phyloP scores from a whole-genome alignment of 2,329 filamentous ascomycete genomes.

The Coniosporium tulheliwenetii region DNA sequence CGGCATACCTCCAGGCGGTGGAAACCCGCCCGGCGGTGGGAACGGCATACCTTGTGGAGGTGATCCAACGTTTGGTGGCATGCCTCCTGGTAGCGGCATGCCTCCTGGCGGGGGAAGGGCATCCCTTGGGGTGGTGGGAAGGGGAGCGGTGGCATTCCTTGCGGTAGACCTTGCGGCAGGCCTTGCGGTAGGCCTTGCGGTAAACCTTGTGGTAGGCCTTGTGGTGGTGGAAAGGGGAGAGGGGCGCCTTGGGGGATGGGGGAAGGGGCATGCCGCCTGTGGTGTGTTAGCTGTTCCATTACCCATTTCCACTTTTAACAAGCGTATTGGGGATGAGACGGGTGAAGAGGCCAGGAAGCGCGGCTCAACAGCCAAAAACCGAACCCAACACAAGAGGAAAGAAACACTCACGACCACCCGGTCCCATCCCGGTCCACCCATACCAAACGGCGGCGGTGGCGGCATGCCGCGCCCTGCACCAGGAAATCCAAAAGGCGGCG shows the following conservation, averaged over 20 bases:
- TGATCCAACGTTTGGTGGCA: constrained; percentile 9
- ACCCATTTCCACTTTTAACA: too few relatives aligned
- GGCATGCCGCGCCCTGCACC: constrained; percentile 5
- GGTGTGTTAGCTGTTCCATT: constrained; percentile 5
- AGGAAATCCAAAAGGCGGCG: constrained; percentile 45
- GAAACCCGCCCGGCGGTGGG: constrained; percentile 7
- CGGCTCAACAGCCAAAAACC: too few relatives aligned
- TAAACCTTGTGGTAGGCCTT: not conserved
- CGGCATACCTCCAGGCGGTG: constrained; percentile 3
- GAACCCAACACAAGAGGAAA: not conserved
- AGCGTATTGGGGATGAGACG: too few relatives aligned
- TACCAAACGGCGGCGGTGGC: constrained; percentile 8
- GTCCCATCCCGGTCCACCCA: constrained; percentile 17
- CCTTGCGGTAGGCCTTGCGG: not conserved
- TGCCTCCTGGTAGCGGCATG: constrained; percentile 6
- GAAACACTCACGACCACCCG: not conserved
- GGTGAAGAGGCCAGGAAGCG: too few relatives aligned
- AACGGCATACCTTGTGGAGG: constrained; percentile 13
- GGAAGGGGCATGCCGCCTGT: constrained; percentile 8
- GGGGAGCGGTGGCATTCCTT: constrained; percentile 19
- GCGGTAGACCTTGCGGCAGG: constrained; percentile 9
- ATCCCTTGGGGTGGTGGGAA: constrained; percentile 20
- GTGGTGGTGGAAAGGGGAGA: not conserved
- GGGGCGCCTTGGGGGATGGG: constrained; percentile 3
- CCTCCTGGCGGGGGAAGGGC: constrained; percentile 15